Base-by-base conservation (phyloP, 2,329 filamentous ascomycete genomes). In the Chrysoporthe cubensis region DNA sequence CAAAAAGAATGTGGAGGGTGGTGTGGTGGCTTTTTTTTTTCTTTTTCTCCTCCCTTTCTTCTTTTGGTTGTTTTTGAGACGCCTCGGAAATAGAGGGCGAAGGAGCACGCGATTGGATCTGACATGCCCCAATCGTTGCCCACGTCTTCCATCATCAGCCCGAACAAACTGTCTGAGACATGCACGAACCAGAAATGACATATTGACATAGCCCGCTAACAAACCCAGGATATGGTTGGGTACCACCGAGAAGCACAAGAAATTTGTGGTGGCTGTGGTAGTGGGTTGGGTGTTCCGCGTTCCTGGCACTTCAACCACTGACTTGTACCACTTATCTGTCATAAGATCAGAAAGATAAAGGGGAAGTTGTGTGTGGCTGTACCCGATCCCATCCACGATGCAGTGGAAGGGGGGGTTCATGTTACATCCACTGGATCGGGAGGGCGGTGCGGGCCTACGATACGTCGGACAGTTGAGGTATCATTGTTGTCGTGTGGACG, bases 381-480 rank as follows among this genome's bases (percentile, higher is more conserved):
- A 54, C 44, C 64, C 59, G 54, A 57, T 34, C 57, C 63, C 56
- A 34, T 57, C 54, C 60, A 46, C 37, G 46, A 61, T 46, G 40
- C 37, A 43, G 26, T 40, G 46, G 46, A 32, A 57, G 14, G 60
- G 62, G 44, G 57, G 62, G 63, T 37, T 68, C 62, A 58, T 46
- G 66, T 68, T 54, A 34, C 50, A 54, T 54, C 50, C 50, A 34
- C 26, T 62, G 66, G 44, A 62, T 62, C 56, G 67, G 67, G 65
- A 69, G 67, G 67, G 65, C 56, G 48, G 67, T 61, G 61, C 61
- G 60, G 67, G 57, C 65, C 48, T 69, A 48, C 37, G 46, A 64
- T 66, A 64, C 65, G 67, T 67, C 34, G 46, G 64, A 37, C 46
- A 40, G 54, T 14, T 57, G 54, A 4, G 34, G 32, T 57, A 43